phyloP scores from a whole-genome alignment of 148 eudicot genomes.

The Rhododendron henanense region DNA sequence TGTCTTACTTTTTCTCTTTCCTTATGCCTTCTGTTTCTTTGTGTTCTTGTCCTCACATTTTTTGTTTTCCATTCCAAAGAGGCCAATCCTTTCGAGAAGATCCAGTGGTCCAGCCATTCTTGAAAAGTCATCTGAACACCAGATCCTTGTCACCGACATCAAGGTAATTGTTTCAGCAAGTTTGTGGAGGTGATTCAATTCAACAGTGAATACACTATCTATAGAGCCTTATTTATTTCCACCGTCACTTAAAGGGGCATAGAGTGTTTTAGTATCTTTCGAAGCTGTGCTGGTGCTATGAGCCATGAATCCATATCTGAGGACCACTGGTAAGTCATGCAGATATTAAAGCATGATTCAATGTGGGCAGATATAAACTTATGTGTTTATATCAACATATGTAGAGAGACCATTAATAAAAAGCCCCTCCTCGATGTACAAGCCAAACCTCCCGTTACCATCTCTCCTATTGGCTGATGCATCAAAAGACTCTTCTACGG shows the following conservation, averaged over 20 bases:
- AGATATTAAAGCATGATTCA: neutral
- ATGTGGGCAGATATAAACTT: neutral
- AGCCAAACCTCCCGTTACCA: neutral
- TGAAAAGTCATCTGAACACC: constrained; percentile 89
- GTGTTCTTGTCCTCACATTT: neutral
- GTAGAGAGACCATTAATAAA: neutral
- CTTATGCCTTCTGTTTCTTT: neutral
- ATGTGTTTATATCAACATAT: neutral
- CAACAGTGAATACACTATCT: neutral
- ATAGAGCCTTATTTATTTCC: neutral
- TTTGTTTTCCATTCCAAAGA: constrained; percentile 24
- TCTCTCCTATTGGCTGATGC: neutral
- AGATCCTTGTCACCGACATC: constrained; percentile 92
- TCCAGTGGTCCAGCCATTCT: constrained; percentile 86
- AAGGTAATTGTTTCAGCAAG: constrained; percentile 42
- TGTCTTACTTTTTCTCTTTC: neutral
- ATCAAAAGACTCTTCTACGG: neutral
- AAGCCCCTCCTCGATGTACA: neutral
- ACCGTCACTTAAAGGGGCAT: neutral
- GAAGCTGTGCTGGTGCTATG: neutral
- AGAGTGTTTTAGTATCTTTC: neutral
- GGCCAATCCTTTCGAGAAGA: constrained; percentile 87
- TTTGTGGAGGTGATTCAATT: neutral
- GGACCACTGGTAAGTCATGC: neutral
- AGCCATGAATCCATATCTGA: neutral